Evolutionary conservation across 345 rosid species (phyloP), one percentile per base, ranked within the genome.

Genomic region (Theobroma cacao): DNA sequence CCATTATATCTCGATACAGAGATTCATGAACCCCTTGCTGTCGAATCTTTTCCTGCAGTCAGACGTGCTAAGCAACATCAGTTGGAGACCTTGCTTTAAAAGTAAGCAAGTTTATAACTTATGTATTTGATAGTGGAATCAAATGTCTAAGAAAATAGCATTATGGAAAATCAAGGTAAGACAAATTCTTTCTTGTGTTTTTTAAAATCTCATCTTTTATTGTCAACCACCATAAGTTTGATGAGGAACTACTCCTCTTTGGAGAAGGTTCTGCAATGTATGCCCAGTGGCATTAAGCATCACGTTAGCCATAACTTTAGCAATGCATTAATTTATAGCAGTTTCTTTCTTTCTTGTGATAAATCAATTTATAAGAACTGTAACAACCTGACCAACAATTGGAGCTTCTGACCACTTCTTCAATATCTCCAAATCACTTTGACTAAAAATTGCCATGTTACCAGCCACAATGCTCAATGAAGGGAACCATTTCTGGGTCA

Each of bases 1-100:
- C 89, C 52, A 90, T 84, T 68, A 93, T 72, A 85, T 95, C 97
- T 63, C 90, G 86, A 55, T 86, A 72, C 50, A 92, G 86, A 38
- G 91, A 88, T 71, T 90, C 98, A 18, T 88, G 81, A 36, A 81
- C 81, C 9, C 98, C 95, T 91, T 93, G 98, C 76, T 91, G 97
- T 48, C 75, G 78, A 26, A 80, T 62, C 80, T 87, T 93, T 60
- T 82, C 89, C 98, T 91, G 86, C 45, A 81, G 34, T 52, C 58
- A 65, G 59, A 79, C 75, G 55, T 17, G 31, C 22, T 12, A 53
- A 76, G 26, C 63, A 77, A 28, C 73, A 78, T 64, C 66, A 43
- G 74, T 10, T 24, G 45, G 40, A 62, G 53, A 20, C 14, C 34
- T 41, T 68, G 72, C 56, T 2, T 55, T 68, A 65, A 70, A 30